Evolutionary conservation across 306 rosid genomes (phyloP).

Genomic region (Corylus heterophylla): DNA sequence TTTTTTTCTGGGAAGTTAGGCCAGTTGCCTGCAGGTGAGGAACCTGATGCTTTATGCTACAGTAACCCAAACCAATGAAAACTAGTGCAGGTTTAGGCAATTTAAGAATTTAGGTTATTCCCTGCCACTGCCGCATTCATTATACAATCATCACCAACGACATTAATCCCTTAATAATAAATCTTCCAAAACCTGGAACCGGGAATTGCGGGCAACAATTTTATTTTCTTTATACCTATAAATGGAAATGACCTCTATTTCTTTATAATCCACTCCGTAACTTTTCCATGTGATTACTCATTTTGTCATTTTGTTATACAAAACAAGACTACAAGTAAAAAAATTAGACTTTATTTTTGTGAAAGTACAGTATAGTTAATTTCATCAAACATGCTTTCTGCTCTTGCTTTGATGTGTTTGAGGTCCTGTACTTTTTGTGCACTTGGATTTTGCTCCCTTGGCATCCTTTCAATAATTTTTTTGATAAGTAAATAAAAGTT

Average conservation of each 20-base stretch:
- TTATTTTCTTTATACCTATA: too few species aligned
- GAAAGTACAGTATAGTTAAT: neutral
- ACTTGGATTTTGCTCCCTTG: neutral
- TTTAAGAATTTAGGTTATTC: neutral
- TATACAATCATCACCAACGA: too few species aligned
- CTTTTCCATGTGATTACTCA: neutral
- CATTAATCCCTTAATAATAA: too few species aligned
- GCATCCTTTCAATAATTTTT: neutral
- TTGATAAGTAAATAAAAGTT: neutral
- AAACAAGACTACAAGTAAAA: neutral
- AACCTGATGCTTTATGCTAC: neutral
- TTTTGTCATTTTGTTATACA: neutral
- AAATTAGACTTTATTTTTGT: neutral
- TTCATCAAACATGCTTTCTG: neutral
- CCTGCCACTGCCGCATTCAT: too few species aligned
- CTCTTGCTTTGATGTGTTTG: neutral
- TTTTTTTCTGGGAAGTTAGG: neutral
- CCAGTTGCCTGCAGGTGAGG: neutral
- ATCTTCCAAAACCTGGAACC: too few species aligned
- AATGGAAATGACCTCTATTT: too few species aligned
- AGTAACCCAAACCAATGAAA: neutral
- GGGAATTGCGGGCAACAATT: too few species aligned
- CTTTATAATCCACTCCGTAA: too few species aligned
- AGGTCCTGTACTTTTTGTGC: neutral
- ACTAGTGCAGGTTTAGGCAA: neutral